Conservation (phyloP, 129 eudicot species). For the Flaveria ramosissima region DNA sequence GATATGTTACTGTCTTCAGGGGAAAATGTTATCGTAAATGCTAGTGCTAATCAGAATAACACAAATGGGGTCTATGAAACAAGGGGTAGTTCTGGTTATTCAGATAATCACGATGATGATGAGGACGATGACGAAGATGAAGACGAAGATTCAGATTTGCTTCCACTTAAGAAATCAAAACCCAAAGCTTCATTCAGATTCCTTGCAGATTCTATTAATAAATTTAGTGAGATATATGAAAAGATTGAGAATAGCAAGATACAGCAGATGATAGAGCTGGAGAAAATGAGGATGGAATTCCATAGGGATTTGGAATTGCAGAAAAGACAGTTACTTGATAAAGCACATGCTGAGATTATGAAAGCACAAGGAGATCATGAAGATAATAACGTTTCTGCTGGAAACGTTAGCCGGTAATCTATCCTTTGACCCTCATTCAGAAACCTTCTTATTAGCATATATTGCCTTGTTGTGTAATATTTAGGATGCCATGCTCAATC, state of each 20-base stretch:
- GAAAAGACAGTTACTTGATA: conserved; percentile 75
- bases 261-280: conserved; percentile 71
- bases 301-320: conserved; percentile 71
- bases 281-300: conserved; percentile 76
- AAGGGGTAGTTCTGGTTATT: conserved; percentile 57
- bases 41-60: conserved; percentile 44
- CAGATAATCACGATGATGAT: conserved; percentile 48
- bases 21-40: conserved; percentile 25
- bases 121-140: conserved; percentile 52
- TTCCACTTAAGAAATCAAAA: conserved; percentile 49
- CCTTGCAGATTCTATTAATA: conserved; percentile 73
- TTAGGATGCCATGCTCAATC: conserved; percentile 12
- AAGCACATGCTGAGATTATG: conserved; percentile 66
- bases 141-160: conserved; percentile 57
- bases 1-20: conserved; percentile 65
- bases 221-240: conserved; percentile 67
- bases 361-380: conserved; percentile 57
- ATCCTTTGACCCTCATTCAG: conserved; percentile 22
- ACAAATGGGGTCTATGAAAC: conserved; percentile 61
- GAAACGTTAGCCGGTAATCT: conserved; percentile 51
- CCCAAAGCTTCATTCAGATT: conserved; percentile 46
- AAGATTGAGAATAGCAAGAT: conserved; percentile 68
- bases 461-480: conserved; percentile 48
- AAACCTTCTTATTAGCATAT: conserved; percentile 27
- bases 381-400: conserved; percentile 55